Conservation (phyloP, 2,329 filamentous ascomycete genomes). For the Colletotrichum chlorophyti region DNA sequence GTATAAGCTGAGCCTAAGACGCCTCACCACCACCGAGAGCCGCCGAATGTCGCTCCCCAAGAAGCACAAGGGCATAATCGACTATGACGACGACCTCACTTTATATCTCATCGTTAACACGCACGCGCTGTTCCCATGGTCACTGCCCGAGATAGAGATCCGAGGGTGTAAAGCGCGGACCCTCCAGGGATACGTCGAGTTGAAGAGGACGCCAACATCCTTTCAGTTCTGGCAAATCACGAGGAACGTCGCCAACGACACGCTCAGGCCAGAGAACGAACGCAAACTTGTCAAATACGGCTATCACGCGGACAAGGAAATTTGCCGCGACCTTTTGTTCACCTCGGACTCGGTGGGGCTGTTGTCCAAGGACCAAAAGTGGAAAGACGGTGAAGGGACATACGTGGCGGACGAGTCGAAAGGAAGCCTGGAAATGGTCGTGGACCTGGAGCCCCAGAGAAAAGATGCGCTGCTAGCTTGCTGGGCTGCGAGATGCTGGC, state of each 20-base stretch:
- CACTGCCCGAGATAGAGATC: constrained; percentile 4
- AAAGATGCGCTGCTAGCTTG: constrained; percentile 17
- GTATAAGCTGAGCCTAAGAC: constrained; percentile 11
- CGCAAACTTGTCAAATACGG: constrained; percentile 1
- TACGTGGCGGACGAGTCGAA: constrained; percentile 4
- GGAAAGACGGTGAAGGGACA: constrained; percentile 9
- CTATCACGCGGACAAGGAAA: constrained; percentile 10
- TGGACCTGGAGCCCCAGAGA: neutral
- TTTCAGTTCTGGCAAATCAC: constrained; percentile 31
- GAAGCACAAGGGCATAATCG: neutral
- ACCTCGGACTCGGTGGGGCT: neutral
- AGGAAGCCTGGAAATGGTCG: neutral
- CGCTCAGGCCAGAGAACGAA: neutral
- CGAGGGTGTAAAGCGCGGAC: constrained; percentile 9
- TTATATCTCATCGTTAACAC: constrained; percentile 9
- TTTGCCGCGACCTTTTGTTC: constrained; percentile 3
- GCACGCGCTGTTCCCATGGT: neutral
- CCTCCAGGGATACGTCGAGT: constrained; percentile 1
- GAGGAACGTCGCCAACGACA: constrained; percentile 6
- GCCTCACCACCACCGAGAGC: neutral
- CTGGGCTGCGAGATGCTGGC: constrained; percentile 7
- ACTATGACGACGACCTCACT: constrained; percentile 9
- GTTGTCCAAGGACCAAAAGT: neutral
- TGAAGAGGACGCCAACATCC: constrained; percentile 3
- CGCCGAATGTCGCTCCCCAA: neutral